These are phyloP conservation scores for Candolleomyces aberdarensis DNA, from an alignment of 768 basidiomycete species.

Conservation along the genomic window DNA sequence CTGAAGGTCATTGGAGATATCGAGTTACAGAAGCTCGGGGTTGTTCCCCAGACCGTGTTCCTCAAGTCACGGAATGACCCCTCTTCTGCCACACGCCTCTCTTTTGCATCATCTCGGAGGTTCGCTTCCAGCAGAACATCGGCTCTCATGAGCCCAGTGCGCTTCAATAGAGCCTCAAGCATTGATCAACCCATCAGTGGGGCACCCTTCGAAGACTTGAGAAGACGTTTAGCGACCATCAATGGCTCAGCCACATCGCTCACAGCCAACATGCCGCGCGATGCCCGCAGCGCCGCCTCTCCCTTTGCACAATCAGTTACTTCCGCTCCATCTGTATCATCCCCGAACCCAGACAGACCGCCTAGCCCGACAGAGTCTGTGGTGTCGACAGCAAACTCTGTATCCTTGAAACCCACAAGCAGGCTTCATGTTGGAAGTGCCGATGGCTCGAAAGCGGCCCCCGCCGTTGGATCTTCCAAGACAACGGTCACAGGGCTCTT, in stretches of 20 bases:
- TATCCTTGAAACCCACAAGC: conserved; percentile 53
- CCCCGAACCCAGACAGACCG: conserved; percentile 51
- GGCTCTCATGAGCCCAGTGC: conserved; percentile 46
- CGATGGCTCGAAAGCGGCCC: conserved; percentile 83
- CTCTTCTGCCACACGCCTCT: conserved; percentile 40
- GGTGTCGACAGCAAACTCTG: conserved; percentile 67
- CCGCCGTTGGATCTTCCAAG: conserved; percentile 84
- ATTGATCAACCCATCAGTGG: conserved; percentile 43
- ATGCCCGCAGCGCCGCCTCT: conserved; percentile 40
- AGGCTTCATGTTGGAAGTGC: conserved; percentile 67
- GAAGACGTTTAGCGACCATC: conserved; percentile 69
- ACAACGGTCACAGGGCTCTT: conserved; percentile 80
- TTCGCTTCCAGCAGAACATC: conserved; percentile 24
- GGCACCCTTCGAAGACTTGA: conserved; percentile 75
- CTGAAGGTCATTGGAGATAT: conserved; percentile 65
- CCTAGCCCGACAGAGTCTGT: conserved; percentile 83
- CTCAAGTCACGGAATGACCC: conserved; percentile 43
- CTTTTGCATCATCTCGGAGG: conserved; percentile 36
- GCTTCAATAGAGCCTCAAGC: conserved; percentile 45
- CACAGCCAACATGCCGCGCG: conserved; percentile 37
- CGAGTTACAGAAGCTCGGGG: conserved; percentile 82
- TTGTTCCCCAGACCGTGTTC: conserved; percentile 91
- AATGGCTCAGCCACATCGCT: conserved; percentile 72
- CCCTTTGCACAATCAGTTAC: conserved; percentile 30
- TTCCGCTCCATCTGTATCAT: conserved; percentile 13